Base-by-base conservation (phyloP, 495 filamentous ascomycete genomes). In the Xylaria palmicola region DNA sequence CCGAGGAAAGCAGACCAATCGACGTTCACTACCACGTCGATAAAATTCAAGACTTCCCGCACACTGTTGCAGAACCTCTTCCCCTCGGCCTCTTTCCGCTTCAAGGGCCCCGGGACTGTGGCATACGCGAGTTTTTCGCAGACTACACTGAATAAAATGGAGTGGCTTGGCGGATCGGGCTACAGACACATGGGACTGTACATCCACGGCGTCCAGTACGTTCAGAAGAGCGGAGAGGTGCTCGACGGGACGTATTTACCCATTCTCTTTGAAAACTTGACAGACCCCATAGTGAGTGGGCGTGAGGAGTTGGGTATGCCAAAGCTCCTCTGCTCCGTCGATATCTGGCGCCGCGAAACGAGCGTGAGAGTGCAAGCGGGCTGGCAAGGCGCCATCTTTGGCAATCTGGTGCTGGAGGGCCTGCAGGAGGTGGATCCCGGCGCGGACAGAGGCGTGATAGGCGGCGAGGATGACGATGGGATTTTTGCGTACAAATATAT, bases 401-500 rank as follows among this genome's bases (percentile, higher is more conserved):
- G 34, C 17, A 32, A 39, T 10, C 15, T 17, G 4, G 52, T 40
- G 8, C 15, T 37, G 19, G 39, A 26, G 30, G 17, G 27, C 36
- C 39, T 17, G 40, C 52, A 39, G 34, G 32, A 34, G 32, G 32
- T 34, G 32, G 32, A 34, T 34, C 6, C 10, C 6, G 32, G 10
- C 10, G 32, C 32, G 32, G 32, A 10, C 10, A 34, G 10, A 34
- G 32, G 6, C 32, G 5, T 10, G 5, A 10, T 5, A 34, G 32
- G 32, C 6, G 32, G 32, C 32, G 58, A 61, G 54, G 37, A 34
- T 20, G 65, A 68, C 34, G 43, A 68, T 27, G 65, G 65, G 1
- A 57, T 65, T 34, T 29, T 68, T 1, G 62, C 59, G 0, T 62
- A 65, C 29, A 1, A 59, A 2, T 68, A 65, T 26, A 62, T 68